phyloP scores from a whole-genome alignment of 2,329 filamentous ascomycete genomes.

The Neobulgaria alba region DNA sequence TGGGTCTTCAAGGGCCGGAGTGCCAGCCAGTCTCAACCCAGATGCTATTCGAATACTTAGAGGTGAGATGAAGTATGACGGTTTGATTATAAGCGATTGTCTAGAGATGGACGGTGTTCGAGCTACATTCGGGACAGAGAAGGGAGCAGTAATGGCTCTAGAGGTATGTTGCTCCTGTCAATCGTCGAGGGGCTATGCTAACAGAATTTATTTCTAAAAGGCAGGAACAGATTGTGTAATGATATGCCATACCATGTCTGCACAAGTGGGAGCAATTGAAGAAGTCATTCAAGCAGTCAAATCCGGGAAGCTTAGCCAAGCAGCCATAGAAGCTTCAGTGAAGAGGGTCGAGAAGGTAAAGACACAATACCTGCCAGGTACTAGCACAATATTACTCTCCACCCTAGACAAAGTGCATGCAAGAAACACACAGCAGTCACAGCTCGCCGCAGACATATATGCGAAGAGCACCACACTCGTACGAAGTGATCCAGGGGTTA shows the following conservation, averaged over 20 bases:
- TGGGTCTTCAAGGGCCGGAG: slow-evolving; percentile 6
- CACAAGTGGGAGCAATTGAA: slow-evolving; percentile 34
- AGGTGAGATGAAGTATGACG: slow-evolving; percentile 35
- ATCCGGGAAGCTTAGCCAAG: slow-evolving; percentile 27
- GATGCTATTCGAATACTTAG: slow-evolving; percentile 32
- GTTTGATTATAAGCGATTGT: slow-evolving; percentile 37
- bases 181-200: too few relatives aligned
- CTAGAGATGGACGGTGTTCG: slow-evolving; percentile 37
- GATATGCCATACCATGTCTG: slow-evolving; percentile 36
- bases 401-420: slow-evolving; percentile 12
- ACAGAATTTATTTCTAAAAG: slow-evolving; percentile 9
- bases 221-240: slow-evolving; percentile 37
- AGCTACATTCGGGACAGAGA: slow-evolving; percentile 33
- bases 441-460: slow-evolving; percentile 30
- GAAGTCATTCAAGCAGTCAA: slow-evolving; percentile 31
- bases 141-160: slow-evolving; percentile 33
- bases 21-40: slow-evolving; percentile 34
- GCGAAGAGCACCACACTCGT: slow-evolving; percentile 34
- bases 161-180: too few relatives aligned
- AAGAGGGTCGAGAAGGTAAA: slow-evolving; percentile 32
- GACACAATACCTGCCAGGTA: slow-evolving; percentile 20
- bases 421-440: slow-evolving; percentile 14
- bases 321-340: slow-evolving; percentile 29
- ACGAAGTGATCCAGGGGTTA: slow-evolving; percentile 23
- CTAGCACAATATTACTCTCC: slow-evolving; percentile 14